Percentiles rank a stretch among this genome's conserved stretches.
These are phyloP conservation scores for Termitomyces sp. DNA, from an alignment of 768 basidiomycete genomes.

Conservation along the genomic window DNA sequence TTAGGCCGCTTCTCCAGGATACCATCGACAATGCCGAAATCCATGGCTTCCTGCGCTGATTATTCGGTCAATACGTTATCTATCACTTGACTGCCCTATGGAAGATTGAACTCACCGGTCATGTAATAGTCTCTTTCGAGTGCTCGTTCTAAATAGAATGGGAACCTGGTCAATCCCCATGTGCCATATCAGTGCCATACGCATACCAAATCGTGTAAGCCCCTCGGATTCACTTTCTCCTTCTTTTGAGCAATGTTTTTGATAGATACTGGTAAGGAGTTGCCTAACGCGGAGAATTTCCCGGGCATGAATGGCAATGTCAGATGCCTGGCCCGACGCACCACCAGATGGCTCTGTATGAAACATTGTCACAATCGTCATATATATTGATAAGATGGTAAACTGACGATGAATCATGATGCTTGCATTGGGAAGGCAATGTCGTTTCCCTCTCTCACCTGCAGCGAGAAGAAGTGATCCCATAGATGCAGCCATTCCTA, in stretches of 20 bases:
- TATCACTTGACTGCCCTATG: conserved; percentile 7
- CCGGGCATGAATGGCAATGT: conserved; percentile 96
- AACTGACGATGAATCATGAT: conserved; percentile 96
- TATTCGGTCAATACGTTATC: conserved; percentile 8
- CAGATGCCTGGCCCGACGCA: conserved; percentile 90
- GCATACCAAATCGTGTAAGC: conserved; percentile 71
- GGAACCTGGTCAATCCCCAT: conserved; percentile 8
- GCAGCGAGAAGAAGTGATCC: conserved; percentile 89
- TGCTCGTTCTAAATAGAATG: conserved; percentile 58
- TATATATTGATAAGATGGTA: not conserved
- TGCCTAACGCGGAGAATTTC: conserved; percentile 90
- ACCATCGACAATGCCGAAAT: conserved; percentile 91
- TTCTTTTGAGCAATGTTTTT: conserved; percentile 69
- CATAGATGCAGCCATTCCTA: conserved; percentile 96
- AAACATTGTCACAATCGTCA: not conserved
- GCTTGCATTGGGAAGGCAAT: conserved; percentile 87
- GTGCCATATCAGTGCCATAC: conserved; percentile 5
- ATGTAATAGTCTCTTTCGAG: conserved; percentile 95
- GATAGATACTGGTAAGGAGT: conserved; percentile 83
- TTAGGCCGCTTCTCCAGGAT: conserved; percentile 77
- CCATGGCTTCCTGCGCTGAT: conserved; percentile 78
- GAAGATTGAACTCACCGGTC: conserved; percentile 52
- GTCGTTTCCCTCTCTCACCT: conserved; percentile 86
- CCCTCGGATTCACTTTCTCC: conserved; percentile 63
- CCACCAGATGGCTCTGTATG: conserved; percentile 89